Conservation (phyloP, 164 flowering plant species). For the Magnolia changhungtana region DNA sequence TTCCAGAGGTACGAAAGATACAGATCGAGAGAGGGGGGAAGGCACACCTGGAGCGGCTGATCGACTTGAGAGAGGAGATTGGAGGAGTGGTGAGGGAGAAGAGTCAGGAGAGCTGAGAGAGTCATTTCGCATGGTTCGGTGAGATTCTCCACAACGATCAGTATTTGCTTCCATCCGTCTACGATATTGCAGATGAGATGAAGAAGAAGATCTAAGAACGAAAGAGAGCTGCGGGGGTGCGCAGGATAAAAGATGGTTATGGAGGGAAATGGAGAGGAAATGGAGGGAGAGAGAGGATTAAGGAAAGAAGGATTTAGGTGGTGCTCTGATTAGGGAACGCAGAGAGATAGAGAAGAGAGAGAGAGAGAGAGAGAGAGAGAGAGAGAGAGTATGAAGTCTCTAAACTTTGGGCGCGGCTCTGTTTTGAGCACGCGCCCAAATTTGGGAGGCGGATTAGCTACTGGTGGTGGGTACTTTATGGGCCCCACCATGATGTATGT, state of each 20-base stretch:
- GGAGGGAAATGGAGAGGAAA: background rate
- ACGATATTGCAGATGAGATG: background rate
- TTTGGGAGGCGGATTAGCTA: too few species aligned
- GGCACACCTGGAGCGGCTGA: slow-evolving; percentile 81
- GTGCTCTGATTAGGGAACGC: too few species aligned
- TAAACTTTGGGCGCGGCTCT: too few species aligned
- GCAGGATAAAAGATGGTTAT: background rate
- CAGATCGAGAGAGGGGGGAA: background rate
- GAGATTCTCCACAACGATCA: slow-evolving; percentile 93
- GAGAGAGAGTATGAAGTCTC: too few species aligned
- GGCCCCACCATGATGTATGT: too few species aligned
- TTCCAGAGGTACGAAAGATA: background rate
- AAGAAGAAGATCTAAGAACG: background rate
- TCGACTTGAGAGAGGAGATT: too few species aligned
- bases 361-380: too few species aligned
- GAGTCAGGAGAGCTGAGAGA: slow-evolving; percentile 82
- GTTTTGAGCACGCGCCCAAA: too few species aligned
- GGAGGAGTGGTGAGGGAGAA: slow-evolving; percentile 79
- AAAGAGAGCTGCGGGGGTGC: background rate
- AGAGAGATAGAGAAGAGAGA: too few species aligned
- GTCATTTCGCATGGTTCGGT: slow-evolving; percentile 87
- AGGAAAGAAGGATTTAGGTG: too few species aligned
- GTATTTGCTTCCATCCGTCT: slow-evolving; percentile 76
- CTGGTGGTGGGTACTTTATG: too few species aligned
- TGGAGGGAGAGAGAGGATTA: too few species aligned